Percentiles rank a stretch among this genome's conserved stretches.
These are phyloP conservation scores for Plicaturopsis crispa DNA, from an alignment of 768 basidiomycete genomes.

Conservation along the genomic window DNA sequence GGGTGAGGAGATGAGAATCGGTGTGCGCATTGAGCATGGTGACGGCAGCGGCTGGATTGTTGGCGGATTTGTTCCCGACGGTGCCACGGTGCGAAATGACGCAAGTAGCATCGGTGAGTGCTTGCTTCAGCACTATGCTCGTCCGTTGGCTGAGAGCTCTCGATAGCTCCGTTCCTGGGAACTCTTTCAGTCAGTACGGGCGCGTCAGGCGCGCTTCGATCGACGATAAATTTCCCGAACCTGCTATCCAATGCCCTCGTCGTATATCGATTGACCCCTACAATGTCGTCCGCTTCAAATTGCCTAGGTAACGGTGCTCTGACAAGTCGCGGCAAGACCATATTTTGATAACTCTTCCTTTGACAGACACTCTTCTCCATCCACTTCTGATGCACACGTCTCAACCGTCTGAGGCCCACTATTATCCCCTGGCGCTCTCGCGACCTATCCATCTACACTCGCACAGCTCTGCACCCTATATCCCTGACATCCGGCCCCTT, in stretches of 20 bases:
- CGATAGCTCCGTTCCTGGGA: no score
- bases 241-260: constrained; percentile 55
- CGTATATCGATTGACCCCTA: constrained; percentile 50
- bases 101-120: constrained; percentile 38
- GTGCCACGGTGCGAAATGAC: constrained; percentile 23
- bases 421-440: constrained; percentile 41
- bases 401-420: constrained; percentile 55
- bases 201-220: constrained; percentile 26
- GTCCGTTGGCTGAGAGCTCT: no score
- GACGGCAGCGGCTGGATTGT: constrained; percentile 56
- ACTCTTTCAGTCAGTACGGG: constrained; percentile 26
- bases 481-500: constrained; percentile 20
- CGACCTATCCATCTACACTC: constrained; percentile 52
- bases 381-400: constrained; percentile 66
- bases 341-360: no score
- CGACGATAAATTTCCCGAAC: constrained; percentile 42
- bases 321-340: no score
- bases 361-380: no score
- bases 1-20: constrained; percentile 35
- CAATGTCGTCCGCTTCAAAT: not conserved
- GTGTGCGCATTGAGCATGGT: constrained; percentile 40
- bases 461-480: constrained; percentile 62
- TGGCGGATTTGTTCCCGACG: constrained; percentile 38
- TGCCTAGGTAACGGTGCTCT: no score
- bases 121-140: constrained; percentile 7